These are phyloP conservation scores for Oenanthe javanica DNA, from an alignment of 140 eudicot species.

Conservation along the genomic window DNA sequence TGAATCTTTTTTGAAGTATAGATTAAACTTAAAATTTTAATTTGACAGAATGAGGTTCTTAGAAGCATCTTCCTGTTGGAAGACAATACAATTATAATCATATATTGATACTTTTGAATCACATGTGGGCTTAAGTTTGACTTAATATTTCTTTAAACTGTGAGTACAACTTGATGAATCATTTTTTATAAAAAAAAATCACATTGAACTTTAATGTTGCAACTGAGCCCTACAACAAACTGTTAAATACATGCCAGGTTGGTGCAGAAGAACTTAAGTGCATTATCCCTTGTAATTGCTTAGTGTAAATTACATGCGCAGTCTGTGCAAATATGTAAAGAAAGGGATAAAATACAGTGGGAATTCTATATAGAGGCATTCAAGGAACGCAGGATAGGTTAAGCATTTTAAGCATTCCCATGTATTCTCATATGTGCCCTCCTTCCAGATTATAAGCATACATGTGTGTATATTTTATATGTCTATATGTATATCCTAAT, in stretches of 20 bases:
- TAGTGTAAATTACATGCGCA: background rate
- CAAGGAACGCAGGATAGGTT: background rate
- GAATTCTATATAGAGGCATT: background rate
- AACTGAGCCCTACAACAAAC: background rate
- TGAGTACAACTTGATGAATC: background rate
- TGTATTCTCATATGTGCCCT: background rate
- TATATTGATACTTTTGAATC: background rate
- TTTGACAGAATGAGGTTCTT: background rate
- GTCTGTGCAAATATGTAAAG: background rate
- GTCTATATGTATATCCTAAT: too few relatives aligned
- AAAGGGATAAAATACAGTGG: background rate
- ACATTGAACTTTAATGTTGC: background rate
- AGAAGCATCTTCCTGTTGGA: constrained; percentile 6
- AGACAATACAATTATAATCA: background rate
- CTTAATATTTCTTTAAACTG: background rate
- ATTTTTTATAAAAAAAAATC: background rate
- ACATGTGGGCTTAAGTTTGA: constrained; percentile 16
- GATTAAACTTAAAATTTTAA: background rate
- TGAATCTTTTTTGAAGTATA: background rate
- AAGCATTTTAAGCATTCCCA: background rate
- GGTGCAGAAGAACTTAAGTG: background rate
- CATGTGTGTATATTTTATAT: background rate
- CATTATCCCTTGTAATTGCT: background rate
- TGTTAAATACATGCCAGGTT: background rate
- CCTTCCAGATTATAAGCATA: background rate